phyloP scores from a whole-genome alignment of 2,329 filamentous ascomycete genomes.

The Xylariomycetidae sp. region DNA sequence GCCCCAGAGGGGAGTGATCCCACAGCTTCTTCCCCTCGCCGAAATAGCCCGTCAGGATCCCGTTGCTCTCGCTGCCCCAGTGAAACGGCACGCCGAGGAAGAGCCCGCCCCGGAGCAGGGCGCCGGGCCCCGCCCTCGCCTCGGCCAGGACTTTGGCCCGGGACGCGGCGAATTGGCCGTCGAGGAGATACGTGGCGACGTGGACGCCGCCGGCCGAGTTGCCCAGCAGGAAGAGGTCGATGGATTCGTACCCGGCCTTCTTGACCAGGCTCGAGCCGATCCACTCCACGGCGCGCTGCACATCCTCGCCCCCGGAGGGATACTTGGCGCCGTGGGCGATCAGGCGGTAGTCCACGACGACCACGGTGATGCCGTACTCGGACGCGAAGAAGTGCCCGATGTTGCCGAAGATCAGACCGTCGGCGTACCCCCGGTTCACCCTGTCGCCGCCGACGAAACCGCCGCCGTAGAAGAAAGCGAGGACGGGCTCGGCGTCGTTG shows the following conservation, averaged over 20 bases:
- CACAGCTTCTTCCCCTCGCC: conserved; percentile 17
- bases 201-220: conserved; percentile 38
- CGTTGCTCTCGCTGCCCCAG: conserved; percentile 16
- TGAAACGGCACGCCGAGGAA: conserved; percentile 22
- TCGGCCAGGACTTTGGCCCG: conserved; percentile 9
- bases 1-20: conserved; percentile 17
- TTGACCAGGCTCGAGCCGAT: conserved; percentile 17
- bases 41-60: conserved; percentile 16
- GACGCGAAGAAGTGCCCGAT: conserved; percentile 35
- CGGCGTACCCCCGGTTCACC: conserved; percentile 20
- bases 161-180: conserved; percentile 15
- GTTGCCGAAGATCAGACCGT: conserved; percentile 29
- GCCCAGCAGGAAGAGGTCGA: conserved; percentile 33
- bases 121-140: conserved; percentile 7
- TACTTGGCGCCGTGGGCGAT: conserved; percentile 33
- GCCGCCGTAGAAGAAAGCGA: conserved; percentile 30
- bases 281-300: conserved; percentile 32
- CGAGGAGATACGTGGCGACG: conserved; percentile 30
- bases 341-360: conserved; percentile 35
- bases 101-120: conserved; percentile 16
- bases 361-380: conserved; percentile 27
- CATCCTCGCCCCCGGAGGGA: conserved; percentile 36
- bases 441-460: conserved; percentile 29
- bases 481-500: conserved; percentile 16
- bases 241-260: conserved; percentile 18